These are phyloP conservation scores for Glarea lozoyensis DNA, from an alignment of 495 filamentous ascomycete genomes.

Conservation along the genomic window DNA sequence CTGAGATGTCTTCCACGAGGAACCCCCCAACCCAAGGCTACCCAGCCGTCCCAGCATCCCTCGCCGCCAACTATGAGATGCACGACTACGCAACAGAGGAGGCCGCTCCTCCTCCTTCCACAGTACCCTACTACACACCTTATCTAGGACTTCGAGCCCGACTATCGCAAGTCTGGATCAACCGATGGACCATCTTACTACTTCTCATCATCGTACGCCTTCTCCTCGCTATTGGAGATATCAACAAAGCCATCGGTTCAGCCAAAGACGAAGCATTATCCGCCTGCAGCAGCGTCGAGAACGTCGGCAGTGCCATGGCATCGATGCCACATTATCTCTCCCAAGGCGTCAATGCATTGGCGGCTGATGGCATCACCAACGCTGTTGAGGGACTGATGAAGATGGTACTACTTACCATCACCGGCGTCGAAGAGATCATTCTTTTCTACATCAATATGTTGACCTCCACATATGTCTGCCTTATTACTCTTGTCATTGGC, in stretches of 20 bases:
- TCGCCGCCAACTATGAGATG: slow-evolving; percentile 23
- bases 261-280: slow-evolving; percentile 76
- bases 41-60: slow-evolving; percentile 25
- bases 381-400: slow-evolving; percentile 67
- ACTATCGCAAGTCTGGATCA: slow-evolving; percentile 93
- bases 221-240: slow-evolving; percentile 59
- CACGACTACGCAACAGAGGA: slow-evolving; percentile 9
- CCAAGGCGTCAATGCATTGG: slow-evolving; percentile 76
- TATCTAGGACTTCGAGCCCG: slow-evolving; percentile 86
- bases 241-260: slow-evolving; percentile 62
- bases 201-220: slow-evolving; percentile 74
- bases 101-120: slow-evolving; percentile 7
- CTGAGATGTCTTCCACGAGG: slow-evolving; percentile 24
- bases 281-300: slow-evolving; percentile 87
- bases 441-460: slow-evolving; percentile 86
- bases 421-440: slow-evolving; percentile 76
- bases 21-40: slow-evolving; percentile 22
- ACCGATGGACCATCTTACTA: slow-evolving; percentile 89
- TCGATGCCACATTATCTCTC: slow-evolving; percentile 95
- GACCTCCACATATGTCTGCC: slow-evolving; percentile 78
- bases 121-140: slow-evolving; percentile 54
- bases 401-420: slow-evolving; percentile 68
- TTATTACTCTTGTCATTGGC: slow-evolving; percentile 70
- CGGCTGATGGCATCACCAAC: slow-evolving; percentile 66
- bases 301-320: slow-evolving; percentile 88